Evolutionary conservation across 176 grass and related monocot genomes (phyloP), one percentile per base, ranked within the genome.

Genomic region (Metroxylon sagu): DNA sequence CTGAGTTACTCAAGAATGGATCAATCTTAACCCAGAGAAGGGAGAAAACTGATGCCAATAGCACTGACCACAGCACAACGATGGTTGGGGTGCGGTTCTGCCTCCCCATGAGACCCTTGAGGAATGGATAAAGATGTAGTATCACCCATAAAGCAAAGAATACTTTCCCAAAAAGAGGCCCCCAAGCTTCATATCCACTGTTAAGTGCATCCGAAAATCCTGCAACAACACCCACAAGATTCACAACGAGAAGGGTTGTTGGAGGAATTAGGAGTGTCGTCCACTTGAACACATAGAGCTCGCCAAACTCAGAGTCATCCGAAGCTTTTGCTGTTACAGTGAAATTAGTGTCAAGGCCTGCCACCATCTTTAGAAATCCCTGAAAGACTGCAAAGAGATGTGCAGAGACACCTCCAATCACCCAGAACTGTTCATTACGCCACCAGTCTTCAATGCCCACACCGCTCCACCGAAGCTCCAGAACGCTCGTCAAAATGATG

Each of bases 81-180:
- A 97, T 85, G 35, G 92, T 97, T 18, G 92, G 92, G 25, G 87
- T 97, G 57, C 87, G 74, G 75, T 97, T 97, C 80, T 97, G 92
- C 50, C 75, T 77, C 51, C 92, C 92, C 87, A 97, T 97, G 71
- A 91, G 87, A 25, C 92, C 87, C 71, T 97, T 97, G 62, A 97
- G 79, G 87, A 97, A 97, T 12, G 87, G 92, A 80, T 97, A 97
- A 61, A 97, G 48, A 78, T 97, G 92, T 62, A 97, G 75, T 61
- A 97, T 97, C 74, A 97, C 92, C 92, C 92, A 97, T 81, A 97
- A 66, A 52, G 92, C 28, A 61, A 97, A 97, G 81, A 97, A 97
- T 50, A 97, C 87, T 78, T 97, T 97, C 54, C 92, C 92, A 16
- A 91, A 97, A n/a, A 97, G 87, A 2, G 92, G 92, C 1, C 92